Base-by-base conservation (phyloP, 164 flowering plant genomes). In the Cinnamomum chago region DNA sequence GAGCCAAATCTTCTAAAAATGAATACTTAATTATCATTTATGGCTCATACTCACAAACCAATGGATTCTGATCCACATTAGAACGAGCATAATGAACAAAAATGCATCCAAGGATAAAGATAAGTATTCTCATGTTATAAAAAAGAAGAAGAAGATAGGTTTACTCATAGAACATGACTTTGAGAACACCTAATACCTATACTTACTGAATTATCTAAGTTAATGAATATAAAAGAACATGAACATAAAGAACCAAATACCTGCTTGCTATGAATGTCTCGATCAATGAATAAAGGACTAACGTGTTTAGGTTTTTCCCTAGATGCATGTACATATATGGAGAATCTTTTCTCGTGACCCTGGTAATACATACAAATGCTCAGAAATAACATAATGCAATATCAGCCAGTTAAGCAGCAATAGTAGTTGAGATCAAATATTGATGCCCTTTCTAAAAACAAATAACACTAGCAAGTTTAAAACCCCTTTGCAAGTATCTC, bases 251-350 rank as follows among this genome's bases (percentile, higher is more conserved):
- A 28, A 62, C 58, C 23, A 60, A 10, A 51, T 74, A 92, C 96
- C 96, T 88, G 84, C 23, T 85, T 88, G 76, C 96, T 89, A 69
- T 85, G 94, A 50, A 92, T 87, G 4, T 92, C 97, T 14, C 87
- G 83, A 67, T 85, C 78, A 22, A 80, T 18, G 72, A 92, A 94
- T 78, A 89, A 83, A 58, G 82, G 88, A 80, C 97, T 94, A 58
- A 78, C 80, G 75, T 92, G 96, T 66, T 86, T 82, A 50, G 98
- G 91, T 70, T 83, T 92, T 62, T 87, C 89, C 83, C 80, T 89
- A 58, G 98, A 94, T 76, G 96, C 94, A 83, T 94, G 98, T 50
- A 92, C 84, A 80, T 92, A 92, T 62, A 94, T 86, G 62, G 96
- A 84, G 82, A 90, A 94, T 81, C 83, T 88, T 7, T 83, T 97